phyloP scores from a whole-genome alignment of 2,329 filamentous ascomycete genomes.

The Aureobasidium mangrovei region DNA sequence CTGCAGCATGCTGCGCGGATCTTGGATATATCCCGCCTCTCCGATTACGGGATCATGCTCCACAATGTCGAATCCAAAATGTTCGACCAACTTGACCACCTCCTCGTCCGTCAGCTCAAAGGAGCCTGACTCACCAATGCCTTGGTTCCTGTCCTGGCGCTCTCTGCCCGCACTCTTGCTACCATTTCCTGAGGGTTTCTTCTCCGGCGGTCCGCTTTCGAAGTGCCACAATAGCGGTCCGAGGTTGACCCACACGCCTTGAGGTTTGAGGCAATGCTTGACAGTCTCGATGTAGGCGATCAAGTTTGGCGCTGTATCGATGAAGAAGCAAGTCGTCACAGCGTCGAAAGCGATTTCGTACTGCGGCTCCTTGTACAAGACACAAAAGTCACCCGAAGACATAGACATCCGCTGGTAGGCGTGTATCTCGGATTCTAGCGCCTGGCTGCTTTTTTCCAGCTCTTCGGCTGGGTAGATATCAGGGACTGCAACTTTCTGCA shows the following conservation, averaged over 20 bases:
- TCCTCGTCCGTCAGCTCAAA: conserved; percentile 89
- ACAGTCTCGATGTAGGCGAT: conserved; percentile 85
- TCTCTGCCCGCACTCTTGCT: conserved; percentile 34
- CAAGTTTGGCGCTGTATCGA: conserved; percentile 91
- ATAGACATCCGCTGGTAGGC: conserved; percentile 71
- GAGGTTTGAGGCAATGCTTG: conserved; percentile 62
- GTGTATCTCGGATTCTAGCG: conserved; percentile 22
- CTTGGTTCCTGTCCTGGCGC: conserved; percentile 34
- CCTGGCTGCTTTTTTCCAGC: conserved; percentile 25
- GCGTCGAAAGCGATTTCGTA: conserved; percentile 63
- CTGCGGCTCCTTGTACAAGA: conserved; percentile 62
- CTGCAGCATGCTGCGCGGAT: conserved; percentile 75
- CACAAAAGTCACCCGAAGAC: conserved; percentile 86
- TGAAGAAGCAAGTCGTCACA: conserved; percentile 86
- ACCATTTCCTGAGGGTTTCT: background rate
- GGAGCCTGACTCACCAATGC: conserved; percentile 80
- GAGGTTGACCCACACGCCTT: conserved; percentile 79
- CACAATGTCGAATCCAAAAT: conserved; percentile 63
- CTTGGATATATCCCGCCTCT: conserved; percentile 73
- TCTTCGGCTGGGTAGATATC: conserved; percentile 51
- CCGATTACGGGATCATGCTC: conserved; percentile 42
- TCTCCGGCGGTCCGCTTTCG: conserved; percentile 55
- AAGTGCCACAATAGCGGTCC: conserved; percentile 95
- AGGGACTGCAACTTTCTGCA: conserved; percentile 64
- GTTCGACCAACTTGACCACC: conserved; percentile 64